Evolutionary conservation across 1,139 yeast genomes (phyloP), one percentile per base, ranked within the genome.

Genomic region (Nadsonia starkeyi-henricii): DNA sequence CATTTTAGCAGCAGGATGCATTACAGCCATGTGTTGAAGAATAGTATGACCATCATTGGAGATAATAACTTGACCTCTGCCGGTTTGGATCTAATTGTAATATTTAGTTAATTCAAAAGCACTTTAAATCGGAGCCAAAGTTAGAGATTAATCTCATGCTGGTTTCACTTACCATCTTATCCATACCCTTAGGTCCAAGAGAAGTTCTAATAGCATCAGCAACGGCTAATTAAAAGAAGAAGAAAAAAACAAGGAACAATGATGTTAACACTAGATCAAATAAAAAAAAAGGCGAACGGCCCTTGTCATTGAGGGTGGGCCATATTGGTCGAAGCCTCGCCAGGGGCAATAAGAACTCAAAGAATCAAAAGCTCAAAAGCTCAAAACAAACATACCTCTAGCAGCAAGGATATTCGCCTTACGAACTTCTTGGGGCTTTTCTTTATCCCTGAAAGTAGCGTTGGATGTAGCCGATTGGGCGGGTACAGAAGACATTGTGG

Each of bases 111-210:
- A 42, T 18, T 5, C 12, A 15, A 21, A 15, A 2, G 21, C 23
- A 20, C 41, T 33, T 33, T 8, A 17, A 19, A 28, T 33, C 18
- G 21, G 33, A 17, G 15, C n/a, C n/a, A n/a, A n/a, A n/a, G 41
- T 45, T 33, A 17, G 26, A 12, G 19, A 41, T 37, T 17, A 19
- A 33, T 18, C 13, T 20, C 28, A 47, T 48, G 7, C 36, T 12
- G 28, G 36, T 15, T 21, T 21, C 23, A 47, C 49, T 47, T 45
- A 68, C 68, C 98, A 91, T 91, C 72, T 93, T 93, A 66, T 91
- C 99, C 98, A 91, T 91, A 53, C 99, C 98, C 66, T 88, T 89
- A 48, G 99, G 99, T 37, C 99, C 99, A 52, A 91, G 72, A 12
- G 97, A 88, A 2, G 99, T 91, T 66, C 98, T 77, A 62, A 91